Conservation (phyloP, 2,329 filamentous ascomycete species). For the Monosporascus sp. region DNA sequence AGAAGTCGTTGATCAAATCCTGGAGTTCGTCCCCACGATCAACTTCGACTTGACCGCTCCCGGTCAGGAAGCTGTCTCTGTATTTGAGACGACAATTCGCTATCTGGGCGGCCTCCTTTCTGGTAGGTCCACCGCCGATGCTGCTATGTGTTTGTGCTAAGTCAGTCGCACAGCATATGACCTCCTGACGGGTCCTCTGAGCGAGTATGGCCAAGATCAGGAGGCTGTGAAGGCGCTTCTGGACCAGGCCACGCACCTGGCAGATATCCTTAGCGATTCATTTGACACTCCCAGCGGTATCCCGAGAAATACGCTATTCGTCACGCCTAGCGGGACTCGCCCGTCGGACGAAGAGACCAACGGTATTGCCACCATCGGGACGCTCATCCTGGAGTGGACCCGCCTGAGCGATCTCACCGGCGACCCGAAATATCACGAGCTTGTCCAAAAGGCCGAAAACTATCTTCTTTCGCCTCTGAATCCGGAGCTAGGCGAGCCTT, state of each 20-base stretch:
- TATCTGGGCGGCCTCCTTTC: constrained; percentile 79
- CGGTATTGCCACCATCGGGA: constrained; percentile 71
- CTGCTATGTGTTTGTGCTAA: constrained; percentile 9
- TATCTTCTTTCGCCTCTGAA: constrained; percentile 66
- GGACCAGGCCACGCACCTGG: constrained; percentile 61
- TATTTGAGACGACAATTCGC: constrained; percentile 89
- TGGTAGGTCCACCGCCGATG: constrained; percentile 34
- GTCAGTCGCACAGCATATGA: constrained; percentile 49
- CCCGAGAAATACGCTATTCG: constrained; percentile 62
- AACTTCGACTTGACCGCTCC: constrained; percentile 60
- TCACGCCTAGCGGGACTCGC: constrained; percentile 42
- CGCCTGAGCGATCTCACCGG: constrained; percentile 71
- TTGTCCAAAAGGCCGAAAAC: constrained; percentile 62
- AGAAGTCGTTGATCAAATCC: constrained; percentile 62
- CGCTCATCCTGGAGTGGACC: constrained; percentile 79
- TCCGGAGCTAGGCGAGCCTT: constrained; percentile 56
- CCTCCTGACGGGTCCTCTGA: constrained; percentile 63
- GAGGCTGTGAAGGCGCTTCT: constrained; percentile 55
- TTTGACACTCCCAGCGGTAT: constrained; percentile 74
- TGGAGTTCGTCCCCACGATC: constrained; percentile 64
- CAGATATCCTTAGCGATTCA: constrained; percentile 67
- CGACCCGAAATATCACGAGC: constrained; percentile 56
- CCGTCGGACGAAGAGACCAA: constrained; percentile 52
- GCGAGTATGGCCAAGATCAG: constrained; percentile 37
- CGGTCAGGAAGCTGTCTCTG: constrained; percentile 48